Percentiles rank a stretch among this genome's conserved stretches.
Conservation (phyloP, 2,329 filamentous ascomycete genomes). For the Aureobasidium musti region DNA sequence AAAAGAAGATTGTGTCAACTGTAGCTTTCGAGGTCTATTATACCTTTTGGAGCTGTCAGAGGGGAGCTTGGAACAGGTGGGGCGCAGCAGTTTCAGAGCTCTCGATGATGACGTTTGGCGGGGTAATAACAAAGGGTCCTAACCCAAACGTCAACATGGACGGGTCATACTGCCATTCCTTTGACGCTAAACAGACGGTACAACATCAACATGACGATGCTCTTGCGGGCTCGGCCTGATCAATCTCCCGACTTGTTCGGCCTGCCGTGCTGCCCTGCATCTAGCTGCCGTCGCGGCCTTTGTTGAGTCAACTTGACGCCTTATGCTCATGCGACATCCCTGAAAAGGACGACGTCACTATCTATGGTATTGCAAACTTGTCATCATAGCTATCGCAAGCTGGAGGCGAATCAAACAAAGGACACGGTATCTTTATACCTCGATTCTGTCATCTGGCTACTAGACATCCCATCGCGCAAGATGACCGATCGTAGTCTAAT, state of each 20-base stretch:
- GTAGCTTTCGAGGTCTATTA: not conserved
- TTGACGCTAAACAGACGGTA: not conserved
- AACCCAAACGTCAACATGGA: not conserved
- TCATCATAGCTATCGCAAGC: not conserved
- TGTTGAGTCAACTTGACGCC: not conserved
- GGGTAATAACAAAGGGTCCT: slow-evolving; percentile 13
- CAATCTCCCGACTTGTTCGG: not conserved
- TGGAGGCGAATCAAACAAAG: not conserved
- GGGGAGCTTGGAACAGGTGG: not conserved
- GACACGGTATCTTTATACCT: not conserved
- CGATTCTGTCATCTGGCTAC: not conserved
- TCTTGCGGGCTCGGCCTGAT: slow-evolving; percentile 3
- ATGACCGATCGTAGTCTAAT: too few species aligned
- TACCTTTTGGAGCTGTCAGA: not conserved
- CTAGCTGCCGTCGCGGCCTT: not conserved
- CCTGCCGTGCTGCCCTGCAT: not conserved
- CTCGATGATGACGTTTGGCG: slow-evolving; percentile 22
- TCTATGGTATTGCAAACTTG: not conserved
- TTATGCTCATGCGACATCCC: not conserved
- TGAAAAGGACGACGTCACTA: not conserved
- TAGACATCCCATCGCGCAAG: not conserved
- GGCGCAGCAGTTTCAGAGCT: slow-evolving; percentile 16
- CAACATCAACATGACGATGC: slow-evolving; percentile 11
- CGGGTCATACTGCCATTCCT: slow-evolving; percentile 3
- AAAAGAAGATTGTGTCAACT: not conserved